Evolutionary conservation across 1,284 basidiomycete species (phyloP), one percentile per base, ranked within the genome.

Genomic region (Cryptococcus depauperatus): DNA sequence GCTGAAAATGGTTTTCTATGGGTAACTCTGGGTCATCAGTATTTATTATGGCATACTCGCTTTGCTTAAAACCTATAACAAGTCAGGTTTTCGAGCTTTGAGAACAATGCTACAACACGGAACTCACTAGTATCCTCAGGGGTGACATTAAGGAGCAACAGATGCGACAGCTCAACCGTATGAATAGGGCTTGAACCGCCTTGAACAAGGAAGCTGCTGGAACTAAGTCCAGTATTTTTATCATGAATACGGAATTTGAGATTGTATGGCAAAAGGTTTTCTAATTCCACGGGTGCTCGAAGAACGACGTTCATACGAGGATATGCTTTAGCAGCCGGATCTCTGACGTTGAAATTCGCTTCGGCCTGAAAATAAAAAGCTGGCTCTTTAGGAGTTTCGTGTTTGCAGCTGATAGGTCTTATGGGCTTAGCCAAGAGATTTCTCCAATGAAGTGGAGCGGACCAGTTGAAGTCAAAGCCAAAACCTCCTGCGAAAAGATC

Each of bases 171-270:
- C 64, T 97, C 91, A 25, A 97, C 90, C 1, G 92, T 93, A 64
- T 98, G 95, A 32, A 98, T 84, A 8, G 95, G 95, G 79, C 93
- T 96, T 37, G 92, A 76, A 3, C 93, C 95, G 26, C 95, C 95
- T 61, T 87, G 83, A 47, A 93, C 80, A 25, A 98, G 75, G 72
- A 90, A 98, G 63, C 88, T 93, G 58, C 82, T 82, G 58, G 74
- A 77, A 55, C 77, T 77, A 62, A 93, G 85, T 57, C 90, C 84
- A 2, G 85, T 84, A 52, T 96, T 82, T 73, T 93, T 96, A 76
- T 98, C 92, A 59, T 92, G 97, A 43, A 98, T 85, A 19, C 90
- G 80, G 73, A 96, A 99, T 62, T 92, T 85, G 46, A 99, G 73
- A 63, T 98, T 91, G 72, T 86, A 96, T 1, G 96, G 96, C 35